Conservation (phyloP, 805 yeast species). For the Alloascoidea africana region DNA sequence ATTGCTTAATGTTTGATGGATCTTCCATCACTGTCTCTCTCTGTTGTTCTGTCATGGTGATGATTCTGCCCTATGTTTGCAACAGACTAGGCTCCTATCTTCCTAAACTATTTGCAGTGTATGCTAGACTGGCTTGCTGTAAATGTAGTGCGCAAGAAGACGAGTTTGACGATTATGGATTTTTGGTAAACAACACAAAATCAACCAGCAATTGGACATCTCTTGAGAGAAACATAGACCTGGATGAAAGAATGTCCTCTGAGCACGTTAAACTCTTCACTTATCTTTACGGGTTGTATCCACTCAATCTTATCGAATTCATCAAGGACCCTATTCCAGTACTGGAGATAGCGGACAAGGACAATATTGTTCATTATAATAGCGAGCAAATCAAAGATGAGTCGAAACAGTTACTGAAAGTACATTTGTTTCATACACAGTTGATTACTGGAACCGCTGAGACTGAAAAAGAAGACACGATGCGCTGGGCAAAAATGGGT, state of each 20-base stretch:
- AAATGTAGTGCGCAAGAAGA: conserved; percentile 3
- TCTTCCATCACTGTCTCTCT: conserved; percentile 16
- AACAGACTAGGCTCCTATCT: conserved; percentile 12
- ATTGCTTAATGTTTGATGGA: conserved; percentile 19
- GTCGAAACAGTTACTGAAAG: too few species aligned
- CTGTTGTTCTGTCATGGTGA: conserved; percentile 10
- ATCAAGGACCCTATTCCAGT: conserved; percentile 17
- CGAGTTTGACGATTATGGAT: neutral
- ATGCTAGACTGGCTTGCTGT: conserved; percentile 16
- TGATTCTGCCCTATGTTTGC: conserved; percentile 18
- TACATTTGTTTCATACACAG: too few species aligned
- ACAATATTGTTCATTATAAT: too few species aligned
- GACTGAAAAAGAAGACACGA: too few species aligned
- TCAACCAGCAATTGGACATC: neutral
- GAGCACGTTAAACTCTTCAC: conserved; percentile 17
- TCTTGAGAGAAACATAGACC: neutral
- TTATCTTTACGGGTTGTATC: conserved; percentile 27
- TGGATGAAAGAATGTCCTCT: conserved; percentile 3
- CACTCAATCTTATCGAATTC: conserved; percentile 20
- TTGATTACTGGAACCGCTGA: too few species aligned
- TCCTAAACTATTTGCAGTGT: conserved; percentile 20
- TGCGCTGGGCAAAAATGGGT: neutral
- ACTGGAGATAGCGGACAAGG: too few species aligned
- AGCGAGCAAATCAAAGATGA: too few species aligned
- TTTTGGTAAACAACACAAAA: neutral